These are phyloP conservation scores for Cercophora newfieldiana DNA, from an alignment of 495 filamentous ascomycete species.

Conservation along the genomic window DNA sequence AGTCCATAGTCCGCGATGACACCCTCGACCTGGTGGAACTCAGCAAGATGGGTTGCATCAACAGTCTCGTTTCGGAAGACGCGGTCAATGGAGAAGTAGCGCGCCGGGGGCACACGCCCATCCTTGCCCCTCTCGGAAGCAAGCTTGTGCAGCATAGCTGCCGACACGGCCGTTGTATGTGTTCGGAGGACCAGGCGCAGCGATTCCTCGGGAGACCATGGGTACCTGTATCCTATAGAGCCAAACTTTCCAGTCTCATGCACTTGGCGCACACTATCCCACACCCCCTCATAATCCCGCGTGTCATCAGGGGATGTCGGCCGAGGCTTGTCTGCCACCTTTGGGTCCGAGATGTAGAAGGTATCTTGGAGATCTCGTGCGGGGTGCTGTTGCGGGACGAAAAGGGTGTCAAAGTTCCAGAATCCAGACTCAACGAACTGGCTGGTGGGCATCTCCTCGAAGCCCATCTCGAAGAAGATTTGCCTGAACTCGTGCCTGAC, in stretches of 20 bases:
- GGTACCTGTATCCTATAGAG: constrained; percentile 92
- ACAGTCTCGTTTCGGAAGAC: constrained; percentile 89
- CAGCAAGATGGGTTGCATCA: constrained; percentile 92
- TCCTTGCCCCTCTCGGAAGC: constrained; percentile 61
- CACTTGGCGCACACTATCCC: constrained; percentile 78
- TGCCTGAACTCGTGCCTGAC: constrained; percentile 90
- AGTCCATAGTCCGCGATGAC: constrained; percentile 95
- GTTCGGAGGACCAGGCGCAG: constrained; percentile 88
- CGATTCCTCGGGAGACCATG: constrained; percentile 87
- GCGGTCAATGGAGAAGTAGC: constrained; percentile 96
- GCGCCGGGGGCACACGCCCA: constrained; percentile 63
- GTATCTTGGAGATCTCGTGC: constrained; percentile 96
- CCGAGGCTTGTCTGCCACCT: constrained; percentile 70
- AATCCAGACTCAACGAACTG: constrained; percentile 90
- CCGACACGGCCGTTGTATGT: constrained; percentile 89
- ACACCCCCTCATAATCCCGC: constrained; percentile 80
- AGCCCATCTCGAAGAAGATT: constrained; percentile 95
- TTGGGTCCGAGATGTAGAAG: constrained; percentile 93
- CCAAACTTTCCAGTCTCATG: constrained; percentile 87
- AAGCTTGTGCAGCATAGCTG: constrained; percentile 85
- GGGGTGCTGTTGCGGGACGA: constrained; percentile 96
- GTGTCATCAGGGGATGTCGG: constrained; percentile 57
- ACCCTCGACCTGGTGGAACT: constrained; percentile 98
- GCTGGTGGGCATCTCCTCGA: constrained; percentile 81
- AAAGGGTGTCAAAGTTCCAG: constrained; percentile 98